Percentiles rank a stretch among this genome's conserved stretches.
Conservation (phyloP, 2,329 filamentous ascomycete genomes). For the Sporothrix brasiliensis region DNA sequence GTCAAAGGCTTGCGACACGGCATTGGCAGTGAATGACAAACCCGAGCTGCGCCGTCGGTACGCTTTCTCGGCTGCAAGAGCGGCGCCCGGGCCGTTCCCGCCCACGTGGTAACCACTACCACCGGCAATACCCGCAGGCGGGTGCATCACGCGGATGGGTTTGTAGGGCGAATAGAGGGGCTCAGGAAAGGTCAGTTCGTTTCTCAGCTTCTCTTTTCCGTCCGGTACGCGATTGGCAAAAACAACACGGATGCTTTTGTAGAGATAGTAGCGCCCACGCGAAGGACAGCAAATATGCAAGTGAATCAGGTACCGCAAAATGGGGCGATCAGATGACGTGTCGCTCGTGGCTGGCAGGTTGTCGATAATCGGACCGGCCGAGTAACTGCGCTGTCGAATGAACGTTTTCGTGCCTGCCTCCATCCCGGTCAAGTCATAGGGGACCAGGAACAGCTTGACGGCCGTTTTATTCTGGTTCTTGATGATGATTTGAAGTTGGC, state of each 20-base stretch:
- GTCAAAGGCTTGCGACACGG: constrained; percentile 43
- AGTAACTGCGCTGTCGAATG: constrained; percentile 91
- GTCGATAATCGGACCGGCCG: constrained; percentile 80
- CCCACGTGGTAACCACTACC: constrained; percentile 34
- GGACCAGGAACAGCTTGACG: constrained; percentile 91
- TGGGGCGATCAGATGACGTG: constrained; percentile 59
- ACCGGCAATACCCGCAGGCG: constrained; percentile 36
- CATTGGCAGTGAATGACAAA: constrained; percentile 44
- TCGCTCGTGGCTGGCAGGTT: constrained; percentile 44
- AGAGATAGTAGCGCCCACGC: constrained; percentile 82
- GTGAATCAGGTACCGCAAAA: constrained; percentile 86
- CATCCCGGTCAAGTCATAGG: constrained; percentile 92
- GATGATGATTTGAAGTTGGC: constrained; percentile 93
- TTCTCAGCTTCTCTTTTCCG: constrained; percentile 87
- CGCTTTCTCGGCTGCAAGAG: constrained; percentile 61
- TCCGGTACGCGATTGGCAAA: constrained; percentile 97
- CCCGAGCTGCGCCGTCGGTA: constrained; percentile 62
- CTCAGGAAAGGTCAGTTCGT: constrained; percentile 87
- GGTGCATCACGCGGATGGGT: constrained; percentile 58
- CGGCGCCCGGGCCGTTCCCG: constrained; percentile 51
- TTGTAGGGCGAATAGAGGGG: constrained; percentile 87
- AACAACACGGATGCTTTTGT: constrained; percentile 89
- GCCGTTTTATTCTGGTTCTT: constrained; percentile 99
- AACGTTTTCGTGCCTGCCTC: constrained; percentile 93
- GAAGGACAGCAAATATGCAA: constrained; percentile 88